Base-by-base conservation (phyloP, 139 green algal genomes). In the Closterium sp. region DNA sequence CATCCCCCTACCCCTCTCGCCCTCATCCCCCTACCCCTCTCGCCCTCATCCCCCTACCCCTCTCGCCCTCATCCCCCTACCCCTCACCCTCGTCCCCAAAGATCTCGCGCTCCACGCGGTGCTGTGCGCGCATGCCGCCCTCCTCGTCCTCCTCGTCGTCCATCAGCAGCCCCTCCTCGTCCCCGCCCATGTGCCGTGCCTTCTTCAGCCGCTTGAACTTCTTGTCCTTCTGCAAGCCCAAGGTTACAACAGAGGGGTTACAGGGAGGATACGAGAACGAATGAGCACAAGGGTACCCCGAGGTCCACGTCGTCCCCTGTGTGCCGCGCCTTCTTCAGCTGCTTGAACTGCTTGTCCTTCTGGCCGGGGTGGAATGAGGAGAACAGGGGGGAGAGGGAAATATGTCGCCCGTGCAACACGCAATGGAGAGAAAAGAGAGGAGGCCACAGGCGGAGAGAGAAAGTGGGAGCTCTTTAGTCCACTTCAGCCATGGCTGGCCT, bases 191-290 rank as follows among this genome's bases (percentile, higher is more conserved):
- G 30, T 33, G 30, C 30, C 30, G 23, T 23, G 30, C 30, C 83
- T 86, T 86, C n/a, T 86, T 86, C 83, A 86, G 9, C 83, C 83
- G 28, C 83, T 28, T 25, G 25, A 86, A 86, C 83, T 86, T 32
- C 83, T 86, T 86, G n/a, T 86, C 83, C 83, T 86, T 86, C 83
- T 86, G 83, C n/a, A n/a, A n/a, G n/a, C n/a, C n/a, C n/a, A n/a
- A n/a, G n/a, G n/a, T n/a, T n/a, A n/a, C n/a, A n/a, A 66, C 38
- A 66, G 3, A 12, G 38, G 10, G 21, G 38, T 66, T 12, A 66
- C 38, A 66, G 38, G 38, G 16, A 8, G 3, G 38, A 66, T 66
- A 66, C 12, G 16, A 66, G 38, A 66, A 8, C 38, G 16, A 66
- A 66, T 66, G 38, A 66, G 38, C 38, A n/a, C n/a, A 66, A 66